Evolutionary conservation across 176 grass and related monocot genomes (phyloP).

Genomic region (Ensete glaucum): DNA sequence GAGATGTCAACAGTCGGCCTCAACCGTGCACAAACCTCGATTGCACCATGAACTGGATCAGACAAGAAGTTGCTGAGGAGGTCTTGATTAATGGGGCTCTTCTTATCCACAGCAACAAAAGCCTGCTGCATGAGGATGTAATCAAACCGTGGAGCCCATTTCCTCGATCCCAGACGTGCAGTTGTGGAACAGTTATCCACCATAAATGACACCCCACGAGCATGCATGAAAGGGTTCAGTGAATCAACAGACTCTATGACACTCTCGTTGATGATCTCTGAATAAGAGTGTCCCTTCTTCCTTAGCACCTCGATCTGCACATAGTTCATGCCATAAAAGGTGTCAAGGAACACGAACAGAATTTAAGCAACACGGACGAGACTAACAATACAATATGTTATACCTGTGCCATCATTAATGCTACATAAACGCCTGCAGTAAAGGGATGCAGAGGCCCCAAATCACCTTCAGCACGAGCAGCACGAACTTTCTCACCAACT

Average conservation of each 20-base stretch:
- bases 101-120: constrained; percentile 44
- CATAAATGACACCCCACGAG: constrained; percentile 90
- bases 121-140: constrained; percentile 88
- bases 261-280: constrained; percentile 79
- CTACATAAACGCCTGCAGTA: constrained; percentile 58
- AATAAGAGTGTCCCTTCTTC: constrained; percentile 84
- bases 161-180: constrained; percentile 77
- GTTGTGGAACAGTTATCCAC: constrained; percentile 93
- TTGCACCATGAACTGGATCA: constrained; percentile 67
- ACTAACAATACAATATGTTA: background rate
- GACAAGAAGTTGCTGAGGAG: constrained; percentile 86
- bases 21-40: constrained; percentile 67
- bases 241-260: constrained; percentile 87
- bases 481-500: constrained; percentile 55
- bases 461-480: constrained; percentile 35
- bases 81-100: constrained; percentile 56
- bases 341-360: background rate
- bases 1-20: constrained; percentile 88
- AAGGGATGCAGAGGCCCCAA: constrained; percentile 40
- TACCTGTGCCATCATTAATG: constrained; percentile 89
- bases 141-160: constrained; percentile 84
- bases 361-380: background rate
- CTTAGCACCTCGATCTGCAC: constrained; percentile 69
- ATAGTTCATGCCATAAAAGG: background rate
- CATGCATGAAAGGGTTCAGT: constrained; percentile 91